Evolutionary conservation across 768 basidiomycete genomes (phyloP), one percentile per base, ranked within the genome.

Genomic region (Lentinula detonsa): DNA sequence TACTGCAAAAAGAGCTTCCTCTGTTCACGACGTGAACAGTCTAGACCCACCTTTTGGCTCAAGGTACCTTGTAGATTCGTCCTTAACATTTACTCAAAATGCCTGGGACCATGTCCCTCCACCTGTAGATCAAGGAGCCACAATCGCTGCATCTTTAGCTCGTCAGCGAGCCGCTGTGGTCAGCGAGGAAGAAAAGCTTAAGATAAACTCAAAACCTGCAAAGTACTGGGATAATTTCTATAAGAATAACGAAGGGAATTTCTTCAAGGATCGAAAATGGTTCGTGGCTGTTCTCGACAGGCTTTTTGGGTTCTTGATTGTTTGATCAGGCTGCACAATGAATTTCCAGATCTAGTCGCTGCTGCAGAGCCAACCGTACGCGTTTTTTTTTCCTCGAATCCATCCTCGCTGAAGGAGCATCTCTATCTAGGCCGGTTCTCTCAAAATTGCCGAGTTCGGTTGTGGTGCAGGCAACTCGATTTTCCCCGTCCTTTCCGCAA

Each of bases 401-500:
- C 61, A 42, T 43, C 56, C 45, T 37, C 5, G 57, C 58, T 10
- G 35, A 48, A 37, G 40, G 40, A 15, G 54, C 23, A 46, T 37
- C 48, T 13, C 50, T 33, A 60, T 61, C 21, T 69, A 94, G 89
- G 93, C 93, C 56, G 95, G 95, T 13, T 82, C 83, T 0, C 77
- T 82, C 54, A 81, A 80, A 2, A 83, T 98, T 21, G 86, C 87
- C 49, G 97, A 99, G 73, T 83, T 98, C 31, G 97, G 97, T 23
- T 98, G 95, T 70, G 95, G 96, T 45, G 93, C 93, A 18, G 97
- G 97, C n/a, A 97, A 96, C 70, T 88, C 94, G 5, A 84, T 94
- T 1, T 97, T 95, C 68, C 97, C 97, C 0, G 77, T 99, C 1
- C 78, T 97, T 21, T 76, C 84, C n/a, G 74, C 83, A 35, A 98